Evolutionary conservation across 2,329 filamentous ascomycete species (phyloP).

Genomic region (Hypoxylon sp.): DNA sequence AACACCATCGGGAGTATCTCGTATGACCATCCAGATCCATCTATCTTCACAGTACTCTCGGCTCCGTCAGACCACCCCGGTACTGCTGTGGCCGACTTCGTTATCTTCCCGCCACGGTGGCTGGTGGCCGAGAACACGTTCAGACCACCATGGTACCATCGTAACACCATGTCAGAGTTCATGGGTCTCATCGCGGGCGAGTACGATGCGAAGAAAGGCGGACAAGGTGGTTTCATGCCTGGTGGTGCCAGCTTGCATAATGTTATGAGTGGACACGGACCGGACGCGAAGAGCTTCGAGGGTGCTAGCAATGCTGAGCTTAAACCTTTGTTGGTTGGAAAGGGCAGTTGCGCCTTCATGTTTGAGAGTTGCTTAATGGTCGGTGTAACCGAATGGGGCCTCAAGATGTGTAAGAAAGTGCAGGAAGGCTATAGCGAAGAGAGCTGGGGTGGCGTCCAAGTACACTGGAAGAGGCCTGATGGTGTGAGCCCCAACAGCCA

Average conservation of each 20-base stretch:
- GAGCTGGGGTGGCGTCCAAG: constrained; percentile 80
- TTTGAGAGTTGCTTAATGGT: constrained; percentile 79
- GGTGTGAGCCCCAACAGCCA: constrained; percentile 50
- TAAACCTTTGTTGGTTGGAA: constrained; percentile 70
- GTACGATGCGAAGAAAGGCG: constrained; percentile 69
- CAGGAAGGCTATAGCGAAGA: constrained; percentile 82
- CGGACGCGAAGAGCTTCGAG: constrained; percentile 65
- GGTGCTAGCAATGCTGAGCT: constrained; percentile 75
- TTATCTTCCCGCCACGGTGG: constrained; percentile 75
- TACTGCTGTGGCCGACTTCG: constrained; percentile 73
- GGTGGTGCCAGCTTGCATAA: constrained; percentile 69
- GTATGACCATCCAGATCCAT: constrained; percentile 78
- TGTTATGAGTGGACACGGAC: constrained; percentile 72
- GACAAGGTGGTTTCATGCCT: constrained; percentile 62
- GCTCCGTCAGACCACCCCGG: constrained; percentile 65
- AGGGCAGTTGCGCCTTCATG: constrained; percentile 77
- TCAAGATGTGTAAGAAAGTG: constrained; percentile 70
- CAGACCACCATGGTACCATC: constrained; percentile 74
- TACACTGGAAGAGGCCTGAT: constrained; percentile 70
- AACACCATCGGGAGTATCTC: constrained; percentile 77
- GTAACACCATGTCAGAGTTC: constrained; percentile 70
- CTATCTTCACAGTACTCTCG: constrained; percentile 76
- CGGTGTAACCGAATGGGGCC: constrained; percentile 79
- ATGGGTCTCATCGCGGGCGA: constrained; percentile 65
- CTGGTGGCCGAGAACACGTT: constrained; percentile 73